phyloP scores from a whole-genome alignment of 2,329 filamentous ascomycete genomes.

The Fonsecaea monophora region DNA sequence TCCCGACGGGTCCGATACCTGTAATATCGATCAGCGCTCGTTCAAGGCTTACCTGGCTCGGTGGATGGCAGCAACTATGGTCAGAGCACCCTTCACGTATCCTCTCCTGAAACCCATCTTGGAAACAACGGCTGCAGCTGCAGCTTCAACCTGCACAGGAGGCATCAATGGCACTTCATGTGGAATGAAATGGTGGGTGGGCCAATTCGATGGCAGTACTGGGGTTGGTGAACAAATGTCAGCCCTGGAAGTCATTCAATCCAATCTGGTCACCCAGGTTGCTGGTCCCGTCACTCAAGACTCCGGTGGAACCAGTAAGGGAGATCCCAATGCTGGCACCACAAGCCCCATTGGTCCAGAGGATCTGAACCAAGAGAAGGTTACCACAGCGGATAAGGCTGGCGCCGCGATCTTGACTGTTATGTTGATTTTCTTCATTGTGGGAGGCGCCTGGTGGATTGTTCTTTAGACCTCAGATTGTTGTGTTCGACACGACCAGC shows the following conservation, averaged over 20 bases:
- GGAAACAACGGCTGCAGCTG: constrained; percentile 59
- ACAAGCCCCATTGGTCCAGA: constrained; percentile 33
- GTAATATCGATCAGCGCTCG: constrained; percentile 68
- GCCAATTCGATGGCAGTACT: constrained; percentile 46
- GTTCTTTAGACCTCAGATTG: constrained; percentile 26
- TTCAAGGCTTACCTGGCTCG: constrained; percentile 72
- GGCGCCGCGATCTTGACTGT: constrained; percentile 48
- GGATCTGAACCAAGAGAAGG: constrained; percentile 34
- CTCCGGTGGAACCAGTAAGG: constrained; percentile 66
- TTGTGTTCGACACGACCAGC: not conserved
- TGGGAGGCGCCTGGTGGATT: constrained; percentile 41
- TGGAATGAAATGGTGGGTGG: constrained; percentile 50
- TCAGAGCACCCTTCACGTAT: constrained; percentile 64
- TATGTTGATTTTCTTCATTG: constrained; percentile 34
- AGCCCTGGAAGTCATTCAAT: constrained; percentile 64
- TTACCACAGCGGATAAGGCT: constrained; percentile 48
- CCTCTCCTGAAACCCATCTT: constrained; percentile 61
- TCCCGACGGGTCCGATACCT: constrained; percentile 47
- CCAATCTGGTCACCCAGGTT: constrained; percentile 55
- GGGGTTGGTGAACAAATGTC: constrained; percentile 53
- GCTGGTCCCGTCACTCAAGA: constrained; percentile 53
- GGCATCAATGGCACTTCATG: constrained; percentile 53
- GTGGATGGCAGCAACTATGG: constrained; percentile 64
- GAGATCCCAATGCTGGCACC: constrained; percentile 53
- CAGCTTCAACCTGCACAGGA: constrained; percentile 61